Evolutionary conservation across 257 asterid genomes (phyloP), one percentile per base, ranked within the genome.

Genomic region (Eustoma russellianum): DNA sequence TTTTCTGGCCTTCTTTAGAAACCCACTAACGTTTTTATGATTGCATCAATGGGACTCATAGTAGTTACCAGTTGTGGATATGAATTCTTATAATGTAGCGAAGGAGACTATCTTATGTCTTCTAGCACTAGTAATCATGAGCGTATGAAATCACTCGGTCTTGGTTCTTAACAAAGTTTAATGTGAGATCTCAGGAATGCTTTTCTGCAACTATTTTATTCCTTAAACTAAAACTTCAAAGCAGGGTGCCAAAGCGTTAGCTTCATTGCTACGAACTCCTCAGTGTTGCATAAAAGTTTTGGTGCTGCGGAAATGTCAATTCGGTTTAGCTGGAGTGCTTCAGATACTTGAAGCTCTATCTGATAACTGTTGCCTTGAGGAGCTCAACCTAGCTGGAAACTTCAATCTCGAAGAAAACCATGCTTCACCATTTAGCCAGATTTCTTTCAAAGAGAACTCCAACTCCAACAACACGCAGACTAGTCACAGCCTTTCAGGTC

Each of bases 351-450:
- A 74, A 63, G 80, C 86, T 35, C 67, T 92, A 62, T 73, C 93
- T 11, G 63, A 65, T 48, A 81, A 85, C 68, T 24, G 53, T 55
- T 68, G 64, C 53, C 79, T 88, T 24, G 88, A 84, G 77, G 93
- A 91, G 78, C 94, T 91, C 71, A 79, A 85, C 74, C 77, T 92
- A 48, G 83, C 98, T 49, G 91, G 76, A 59, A 91, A 91, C 68
- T 69, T 70, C 18, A 28, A 33, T 61, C 66, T 48, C 45, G 63
- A 56, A 15, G 85, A 82, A 68, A 63, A 56, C 50, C 63, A 60
- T 62, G 48, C 67, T 57, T 62, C 57, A 60, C 57, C 63, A 52
- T 49, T 48, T 40, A 16, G 24, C 63, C 28, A 47, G 34, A 61
- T 57, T 46, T 52, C 61, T 41, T 30, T 49, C 24, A 59, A 66